Conservation (phyloP, 495 filamentous ascomycete genomes). For the Collariella sp. region DNA sequence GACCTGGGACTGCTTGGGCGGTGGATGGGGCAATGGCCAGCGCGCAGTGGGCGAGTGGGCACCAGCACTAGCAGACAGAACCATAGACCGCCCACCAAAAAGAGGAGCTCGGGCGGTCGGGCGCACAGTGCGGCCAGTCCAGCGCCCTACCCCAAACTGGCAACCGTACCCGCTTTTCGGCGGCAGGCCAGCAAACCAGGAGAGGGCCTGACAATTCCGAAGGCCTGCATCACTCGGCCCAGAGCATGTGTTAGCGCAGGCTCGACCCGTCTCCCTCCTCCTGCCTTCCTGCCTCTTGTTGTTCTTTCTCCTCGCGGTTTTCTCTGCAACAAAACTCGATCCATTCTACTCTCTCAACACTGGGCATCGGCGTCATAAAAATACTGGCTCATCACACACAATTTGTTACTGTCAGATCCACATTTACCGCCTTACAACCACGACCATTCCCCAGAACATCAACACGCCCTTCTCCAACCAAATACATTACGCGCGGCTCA, state of each 20-base stretch:
- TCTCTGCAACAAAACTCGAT: too few relatives aligned
- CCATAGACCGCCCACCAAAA: too few relatives aligned
- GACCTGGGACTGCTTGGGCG: conserved; percentile 6
- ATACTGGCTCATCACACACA: too few relatives aligned
- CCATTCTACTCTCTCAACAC: too few relatives aligned
- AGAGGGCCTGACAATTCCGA: background rate
- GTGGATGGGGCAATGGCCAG: conserved; percentile 1
- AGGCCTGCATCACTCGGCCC: background rate
- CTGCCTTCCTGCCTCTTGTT: background rate
- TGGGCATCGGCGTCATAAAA: too few relatives aligned
- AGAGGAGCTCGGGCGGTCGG: background rate
- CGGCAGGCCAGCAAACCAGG: too few relatives aligned
- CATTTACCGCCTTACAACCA: too few relatives aligned
- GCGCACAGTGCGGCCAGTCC: background rate
- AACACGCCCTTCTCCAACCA: background rate
- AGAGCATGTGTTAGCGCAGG: too few relatives aligned
- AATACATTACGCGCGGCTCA: conserved; percentile 12
- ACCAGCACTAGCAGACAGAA: background rate
- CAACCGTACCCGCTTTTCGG: too few relatives aligned
- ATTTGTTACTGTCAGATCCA: too few relatives aligned
- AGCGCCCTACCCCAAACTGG: background rate
- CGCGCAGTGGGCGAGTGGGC: background rate
- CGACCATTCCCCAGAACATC: background rate
- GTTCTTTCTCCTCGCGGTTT: background rate
- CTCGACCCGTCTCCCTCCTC: too few relatives aligned